phyloP scores from a whole-genome alignment of 2,329 filamentous ascomycete species.

The Lachnellula subtilissima region DNA sequence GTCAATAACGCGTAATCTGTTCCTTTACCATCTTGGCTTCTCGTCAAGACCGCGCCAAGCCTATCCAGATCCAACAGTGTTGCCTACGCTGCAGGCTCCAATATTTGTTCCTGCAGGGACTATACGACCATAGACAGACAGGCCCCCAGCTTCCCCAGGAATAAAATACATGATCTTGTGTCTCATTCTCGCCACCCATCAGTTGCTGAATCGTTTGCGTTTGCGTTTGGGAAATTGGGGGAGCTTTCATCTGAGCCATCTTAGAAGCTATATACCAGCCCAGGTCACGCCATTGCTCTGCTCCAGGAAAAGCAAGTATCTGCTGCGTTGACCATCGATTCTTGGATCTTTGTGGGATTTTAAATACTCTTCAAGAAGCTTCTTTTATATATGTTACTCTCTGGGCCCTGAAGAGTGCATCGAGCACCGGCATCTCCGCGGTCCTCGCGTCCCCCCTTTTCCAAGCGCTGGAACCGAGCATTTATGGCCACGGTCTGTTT shows the following conservation, averaged over 20 bases:
- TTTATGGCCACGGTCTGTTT: conserved; percentile 10
- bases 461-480: neutral
- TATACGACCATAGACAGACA: neutral
- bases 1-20: neutral
- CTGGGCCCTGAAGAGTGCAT: neutral
- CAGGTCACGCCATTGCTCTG: neutral
- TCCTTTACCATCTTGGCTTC: neutral
- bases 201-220: conserved; percentile 4
- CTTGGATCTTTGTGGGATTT: neutral
- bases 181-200: conserved; percentile 2
- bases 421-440: neutral
- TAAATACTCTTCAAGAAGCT: neutral
- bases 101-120: conserved; percentile 20
- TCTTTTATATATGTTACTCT: neutral
- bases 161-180: conserved; percentile 10
- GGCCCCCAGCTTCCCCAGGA: conserved; percentile 8
- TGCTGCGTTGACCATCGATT: neutral
- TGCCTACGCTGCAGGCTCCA: conserved; percentile 24
- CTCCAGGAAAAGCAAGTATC: neutral
- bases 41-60: neutral
- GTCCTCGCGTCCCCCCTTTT: neutral
- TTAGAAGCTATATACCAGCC: neutral
- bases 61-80: conserved; percentile 14
- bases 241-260: neutral
- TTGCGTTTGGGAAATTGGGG: neutral